Conservation (phyloP, 768 basidiomycete species). For the Lactarius hatsudake region DNA sequence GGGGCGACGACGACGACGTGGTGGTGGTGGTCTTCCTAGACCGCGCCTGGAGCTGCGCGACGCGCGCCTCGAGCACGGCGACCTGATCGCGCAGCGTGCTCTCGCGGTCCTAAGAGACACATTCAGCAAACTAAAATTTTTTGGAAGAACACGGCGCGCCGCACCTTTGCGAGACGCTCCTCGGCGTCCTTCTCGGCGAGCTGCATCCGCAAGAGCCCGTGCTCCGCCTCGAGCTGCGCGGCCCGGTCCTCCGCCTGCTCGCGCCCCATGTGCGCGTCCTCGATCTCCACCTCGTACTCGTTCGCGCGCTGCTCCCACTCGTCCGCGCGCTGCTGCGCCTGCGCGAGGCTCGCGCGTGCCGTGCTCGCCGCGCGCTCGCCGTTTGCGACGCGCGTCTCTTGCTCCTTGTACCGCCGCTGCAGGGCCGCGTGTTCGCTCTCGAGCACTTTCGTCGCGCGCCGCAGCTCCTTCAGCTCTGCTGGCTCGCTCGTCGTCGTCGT, state of each 20-base stretch:
- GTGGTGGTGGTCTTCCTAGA: constrained; percentile 32
- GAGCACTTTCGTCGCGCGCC: constrained; percentile 59
- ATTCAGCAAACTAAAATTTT: no score
- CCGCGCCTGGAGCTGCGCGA: constrained; percentile 53
- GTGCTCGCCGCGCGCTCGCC: constrained; percentile 58
- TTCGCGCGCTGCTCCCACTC: constrained; percentile 83
- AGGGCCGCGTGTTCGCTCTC: constrained; percentile 66
- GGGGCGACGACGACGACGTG: constrained; percentile 40
- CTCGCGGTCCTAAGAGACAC: constrained; percentile 75
- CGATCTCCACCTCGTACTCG: constrained; percentile 64
- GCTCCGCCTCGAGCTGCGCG: constrained; percentile 66
- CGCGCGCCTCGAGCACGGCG: constrained; percentile 56
- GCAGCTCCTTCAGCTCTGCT: constrained; percentile 72
- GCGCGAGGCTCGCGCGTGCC: constrained; percentile 60
- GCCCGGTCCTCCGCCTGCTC: constrained; percentile 67
- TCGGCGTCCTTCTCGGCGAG: constrained; percentile 76
- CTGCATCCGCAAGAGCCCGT: constrained; percentile 62
- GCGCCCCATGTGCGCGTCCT: constrained; percentile 54
- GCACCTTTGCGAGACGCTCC: constrained; percentile 64
- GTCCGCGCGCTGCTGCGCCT: constrained; percentile 71
- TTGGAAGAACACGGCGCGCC: constrained; percentile 11
- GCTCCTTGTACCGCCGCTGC: constrained; percentile 72
- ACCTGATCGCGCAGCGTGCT: constrained; percentile 66
- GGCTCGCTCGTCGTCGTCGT: constrained; percentile 56
- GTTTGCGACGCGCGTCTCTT: constrained; percentile 58